Evolutionary conservation across 2,329 filamentous ascomycete genomes (phyloP).

Genomic region (Myriangium duriaei): DNA sequence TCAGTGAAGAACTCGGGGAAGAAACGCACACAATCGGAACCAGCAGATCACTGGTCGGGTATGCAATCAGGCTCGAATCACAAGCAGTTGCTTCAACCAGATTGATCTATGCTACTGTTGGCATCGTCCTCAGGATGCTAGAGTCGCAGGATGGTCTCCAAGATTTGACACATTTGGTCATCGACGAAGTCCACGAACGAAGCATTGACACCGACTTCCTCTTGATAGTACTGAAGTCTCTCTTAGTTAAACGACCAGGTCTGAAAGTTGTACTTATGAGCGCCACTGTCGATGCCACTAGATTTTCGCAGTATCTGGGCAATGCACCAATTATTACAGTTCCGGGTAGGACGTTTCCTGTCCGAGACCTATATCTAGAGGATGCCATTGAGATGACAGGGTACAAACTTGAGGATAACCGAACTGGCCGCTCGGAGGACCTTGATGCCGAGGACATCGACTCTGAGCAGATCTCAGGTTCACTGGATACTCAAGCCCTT

Average conservation of each 20-base stretch:
- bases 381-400: slow-evolving; percentile 83
- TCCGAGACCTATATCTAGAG: slow-evolving; percentile 76
- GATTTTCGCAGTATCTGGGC: slow-evolving; percentile 79
- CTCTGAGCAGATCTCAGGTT: slow-evolving; percentile 34
- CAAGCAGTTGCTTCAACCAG: slow-evolving; percentile 72
- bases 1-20: slow-evolving; percentile 91
- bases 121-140: slow-evolving; percentile 97
- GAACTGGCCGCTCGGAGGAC: slow-evolving; percentile 29
- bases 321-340: slow-evolving; percentile 80
- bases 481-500: slow-evolving; percentile 39
- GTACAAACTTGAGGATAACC: slow-evolving; percentile 50
- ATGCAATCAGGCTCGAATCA: slow-evolving; percentile 84
- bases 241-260: slow-evolving; percentile 64
- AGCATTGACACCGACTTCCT: slow-evolving; percentile 96
- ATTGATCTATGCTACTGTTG: slow-evolving; percentile 74
- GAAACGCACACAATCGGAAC: slow-evolving; percentile 71
- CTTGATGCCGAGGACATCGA: slow-evolving; percentile 35
- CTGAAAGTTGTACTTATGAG: slow-evolving; percentile 95
- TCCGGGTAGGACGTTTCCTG: slow-evolving; percentile 86
- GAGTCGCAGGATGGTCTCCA: slow-evolving; percentile 75
- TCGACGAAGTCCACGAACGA: slow-evolving; percentile 96
- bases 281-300: slow-evolving; percentile 84
- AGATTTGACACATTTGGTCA: slow-evolving; percentile 83
- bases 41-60: slow-evolving; percentile 72
- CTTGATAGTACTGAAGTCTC: slow-evolving; percentile 75